Conservation (phyloP, 1,139 yeast species). For the Taiozyma sp. region DNA sequence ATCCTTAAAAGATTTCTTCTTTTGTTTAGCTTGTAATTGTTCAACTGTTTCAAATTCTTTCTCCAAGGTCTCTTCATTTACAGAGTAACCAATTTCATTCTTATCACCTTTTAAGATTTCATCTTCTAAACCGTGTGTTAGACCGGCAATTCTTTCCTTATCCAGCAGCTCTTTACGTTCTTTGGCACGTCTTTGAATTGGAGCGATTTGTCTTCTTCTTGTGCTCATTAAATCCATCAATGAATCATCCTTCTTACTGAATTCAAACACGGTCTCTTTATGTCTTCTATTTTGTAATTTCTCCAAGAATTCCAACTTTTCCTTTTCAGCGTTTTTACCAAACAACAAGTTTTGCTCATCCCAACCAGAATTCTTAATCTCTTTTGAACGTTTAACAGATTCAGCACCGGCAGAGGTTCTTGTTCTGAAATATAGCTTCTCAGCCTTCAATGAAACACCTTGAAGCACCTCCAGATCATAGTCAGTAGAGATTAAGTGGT, state of each 20-base stretch:
- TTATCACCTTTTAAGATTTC: constrained; percentile 52
- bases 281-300: constrained; percentile 60
- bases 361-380: constrained; percentile 77
- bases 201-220: constrained; percentile 83
- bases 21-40: constrained; percentile 25
- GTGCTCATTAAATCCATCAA: constrained; percentile 79
- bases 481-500: constrained; percentile 52
- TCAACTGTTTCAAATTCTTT: constrained; percentile 51
- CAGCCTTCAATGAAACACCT: constrained; percentile 82
- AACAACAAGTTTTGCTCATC: constrained; percentile 79
- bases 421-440: constrained; percentile 78
- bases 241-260: constrained; percentile 62
- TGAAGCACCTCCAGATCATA: constrained; percentile 64
- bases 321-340: constrained; percentile 68
- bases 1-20: constrained; percentile 57
- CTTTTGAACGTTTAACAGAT: constrained; percentile 79
- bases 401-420: constrained; percentile 84
- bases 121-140: constrained; percentile 67
- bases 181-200: constrained; percentile 71
- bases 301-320: constrained; percentile 67
- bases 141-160: constrained; percentile 71
- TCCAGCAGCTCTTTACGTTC: constrained; percentile 67
- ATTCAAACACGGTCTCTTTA: constrained; percentile 93
- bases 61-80: constrained; percentile 45
- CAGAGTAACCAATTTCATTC: constrained; percentile 53